phyloP scores from a whole-genome alignment of 257 asterid genomes.

The Osmanthus fragrans region DNA sequence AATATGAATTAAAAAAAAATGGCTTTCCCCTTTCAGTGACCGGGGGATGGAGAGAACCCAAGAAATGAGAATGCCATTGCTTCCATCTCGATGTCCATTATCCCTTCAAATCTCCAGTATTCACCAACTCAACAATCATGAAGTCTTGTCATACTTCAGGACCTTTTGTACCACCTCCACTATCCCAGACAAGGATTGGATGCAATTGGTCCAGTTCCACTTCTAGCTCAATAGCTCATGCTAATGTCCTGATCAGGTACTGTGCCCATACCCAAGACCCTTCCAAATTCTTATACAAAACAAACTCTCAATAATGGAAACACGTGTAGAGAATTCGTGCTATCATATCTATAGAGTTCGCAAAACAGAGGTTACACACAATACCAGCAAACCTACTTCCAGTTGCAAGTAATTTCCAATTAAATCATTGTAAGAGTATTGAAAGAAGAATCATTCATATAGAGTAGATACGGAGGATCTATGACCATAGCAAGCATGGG shows the following conservation, averaged over 20 bases:
- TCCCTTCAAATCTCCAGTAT: constrained; percentile 9
- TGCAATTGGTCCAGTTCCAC: constrained; percentile 11
- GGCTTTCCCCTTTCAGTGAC: constrained; percentile 3
- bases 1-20: constrained; percentile 7
- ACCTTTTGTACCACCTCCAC: neutral
- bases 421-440: neutral
- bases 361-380: neutral
- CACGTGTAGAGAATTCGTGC: neutral
- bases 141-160: neutral
- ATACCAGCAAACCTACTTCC: constrained; percentile 16
- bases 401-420: constrained; percentile 12
- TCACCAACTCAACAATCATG: constrained; percentile 11
- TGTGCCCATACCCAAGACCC: neutral
- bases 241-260: neutral
- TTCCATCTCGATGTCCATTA: constrained; percentile 16
- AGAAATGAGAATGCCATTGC: constrained; percentile 15
- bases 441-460: constrained; percentile 15
- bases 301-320: constrained; percentile 1
- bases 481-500: constrained; percentile 19
- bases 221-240: constrained; percentile 8
- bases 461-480: constrained; percentile 5
- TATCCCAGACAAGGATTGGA: constrained; percentile 3
- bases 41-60: constrained; percentile 1
- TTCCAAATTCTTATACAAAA: constrained; percentile 1
- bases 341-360: neutral